Evolutionary conservation across 2,329 filamentous ascomycete genomes (phyloP).

Genomic region (Tolypocladium guangdongense): DNA sequence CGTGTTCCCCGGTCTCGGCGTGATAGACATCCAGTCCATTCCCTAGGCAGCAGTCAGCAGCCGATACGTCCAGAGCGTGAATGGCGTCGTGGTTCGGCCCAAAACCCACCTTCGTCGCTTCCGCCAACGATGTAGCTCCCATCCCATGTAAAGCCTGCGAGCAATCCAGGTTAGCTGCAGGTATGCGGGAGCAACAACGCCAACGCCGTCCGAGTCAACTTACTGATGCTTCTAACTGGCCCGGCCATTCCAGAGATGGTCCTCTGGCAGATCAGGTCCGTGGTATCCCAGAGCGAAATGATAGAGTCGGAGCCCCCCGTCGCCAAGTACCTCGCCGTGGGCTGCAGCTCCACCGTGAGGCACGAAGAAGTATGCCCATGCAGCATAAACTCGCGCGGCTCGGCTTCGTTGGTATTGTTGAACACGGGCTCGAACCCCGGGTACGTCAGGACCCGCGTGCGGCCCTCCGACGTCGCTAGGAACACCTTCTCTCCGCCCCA

Average conservation of each 20-base stretch:
- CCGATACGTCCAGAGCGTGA: neutral
- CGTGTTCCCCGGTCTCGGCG: slow-evolving; percentile 61
- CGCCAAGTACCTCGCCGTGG: slow-evolving; percentile 59
- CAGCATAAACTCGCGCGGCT: slow-evolving; percentile 45
- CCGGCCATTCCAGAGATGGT: slow-evolving; percentile 60
- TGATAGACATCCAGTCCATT: slow-evolving; percentile 59
- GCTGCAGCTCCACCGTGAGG: slow-evolving; percentile 57
- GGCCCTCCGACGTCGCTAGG: slow-evolving; percentile 60
- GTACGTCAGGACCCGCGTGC: slow-evolving; percentile 58
- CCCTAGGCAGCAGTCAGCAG: slow-evolving; percentile 21
- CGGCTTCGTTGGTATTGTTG: slow-evolving; percentile 33
- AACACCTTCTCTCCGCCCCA: slow-evolving; percentile 63
- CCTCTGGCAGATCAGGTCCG: slow-evolving; percentile 64
- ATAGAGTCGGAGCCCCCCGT: slow-evolving; percentile 67
- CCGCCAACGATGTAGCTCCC: slow-evolving; percentile 65
- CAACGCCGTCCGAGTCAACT: slow-evolving; percentile 15
- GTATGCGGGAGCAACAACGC: neutral
- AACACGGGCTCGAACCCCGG: slow-evolving; percentile 49
- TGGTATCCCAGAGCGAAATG: slow-evolving; percentile 68
- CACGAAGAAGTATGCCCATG: slow-evolving; percentile 66
- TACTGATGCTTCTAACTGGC: slow-evolving; percentile 58
- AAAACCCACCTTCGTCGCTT: slow-evolving; percentile 53
- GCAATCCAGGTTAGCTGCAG: neutral
- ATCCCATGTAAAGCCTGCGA: slow-evolving; percentile 62
- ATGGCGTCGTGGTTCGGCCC: neutral